Percentiles rank a stretch among this genome's conserved stretches.
Evolutionary conservation across 768 basidiomycete genomes (phyloP).

Genomic region (Auriculariales sp.): DNA sequence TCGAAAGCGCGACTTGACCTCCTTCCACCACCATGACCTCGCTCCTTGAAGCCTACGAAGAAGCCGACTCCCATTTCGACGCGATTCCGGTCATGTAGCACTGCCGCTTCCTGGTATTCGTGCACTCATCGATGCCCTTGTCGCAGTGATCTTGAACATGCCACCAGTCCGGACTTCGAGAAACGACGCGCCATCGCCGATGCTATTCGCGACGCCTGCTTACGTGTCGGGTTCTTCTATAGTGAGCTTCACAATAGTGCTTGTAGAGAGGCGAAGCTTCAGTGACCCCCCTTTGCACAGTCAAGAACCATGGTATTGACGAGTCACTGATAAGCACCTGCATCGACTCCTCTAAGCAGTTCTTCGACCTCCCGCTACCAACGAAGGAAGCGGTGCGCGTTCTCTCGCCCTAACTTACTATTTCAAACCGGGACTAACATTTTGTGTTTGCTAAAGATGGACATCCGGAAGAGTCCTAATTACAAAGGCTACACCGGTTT

Average conservation of each 20-base stretch:
- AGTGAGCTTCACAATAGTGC: constrained; percentile 27
- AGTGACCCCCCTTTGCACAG: constrained; percentile 17
- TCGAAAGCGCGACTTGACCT: not conserved
- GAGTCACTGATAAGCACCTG: constrained; percentile 32
- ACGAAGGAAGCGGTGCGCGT: constrained; percentile 42
- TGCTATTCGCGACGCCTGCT: constrained; percentile 52
- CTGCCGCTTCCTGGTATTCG: no score
- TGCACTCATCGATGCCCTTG: no score
- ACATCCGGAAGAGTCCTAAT: constrained; percentile 51
- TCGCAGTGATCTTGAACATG: constrained; percentile 17
- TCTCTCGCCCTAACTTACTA: not conserved
- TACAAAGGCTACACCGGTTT: constrained; percentile 79
- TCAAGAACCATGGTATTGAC: constrained; percentile 63
- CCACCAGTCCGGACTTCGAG: constrained; percentile 22
- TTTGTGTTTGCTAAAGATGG: constrained; percentile 26
- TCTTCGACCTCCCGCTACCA: constrained; percentile 45
- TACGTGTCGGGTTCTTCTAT: constrained; percentile 76
- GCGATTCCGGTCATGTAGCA: constrained; percentile 13
- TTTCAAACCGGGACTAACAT: not conserved
- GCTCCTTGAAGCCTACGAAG: constrained; percentile 1
- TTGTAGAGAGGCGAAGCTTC: not conserved
- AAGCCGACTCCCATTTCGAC: constrained; percentile 6
- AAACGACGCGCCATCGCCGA: constrained; percentile 36
- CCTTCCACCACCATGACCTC: not conserved
- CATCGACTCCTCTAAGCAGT: constrained; percentile 37